Percentiles rank a stretch among this genome's conserved stretches.
phyloP scores from a whole-genome alignment of 176 grass and related monocot genomes.

The Otatea glauca region DNA sequence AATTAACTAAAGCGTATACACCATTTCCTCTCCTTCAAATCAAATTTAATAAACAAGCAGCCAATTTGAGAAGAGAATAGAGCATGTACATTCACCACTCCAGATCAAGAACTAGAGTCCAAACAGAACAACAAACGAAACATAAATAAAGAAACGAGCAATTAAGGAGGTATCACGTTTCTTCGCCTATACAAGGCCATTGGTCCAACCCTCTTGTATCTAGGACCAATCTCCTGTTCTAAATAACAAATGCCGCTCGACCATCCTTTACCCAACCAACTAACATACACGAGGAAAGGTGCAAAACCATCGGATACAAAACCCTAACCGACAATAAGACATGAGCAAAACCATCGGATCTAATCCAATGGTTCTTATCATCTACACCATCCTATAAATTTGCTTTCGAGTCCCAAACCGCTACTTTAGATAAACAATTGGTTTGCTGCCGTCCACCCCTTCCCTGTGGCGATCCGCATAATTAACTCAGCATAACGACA shows the following conservation, averaged over 20 bases:
- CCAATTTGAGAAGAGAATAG: not conserved
- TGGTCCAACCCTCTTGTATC: not conserved
- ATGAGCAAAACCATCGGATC: not conserved
- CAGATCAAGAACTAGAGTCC: not conserved
- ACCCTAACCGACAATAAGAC: not conserved
- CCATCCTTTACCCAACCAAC: not conserved
- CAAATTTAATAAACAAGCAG: not conserved
- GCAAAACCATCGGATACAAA: not conserved
- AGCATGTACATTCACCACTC: not conserved
- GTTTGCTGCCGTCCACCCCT: accelerated
- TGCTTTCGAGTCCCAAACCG: not conserved
- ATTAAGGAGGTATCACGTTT: not conserved
- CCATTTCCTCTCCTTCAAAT: not conserved
- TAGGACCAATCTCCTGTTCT: not conserved
- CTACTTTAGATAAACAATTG: not conserved
- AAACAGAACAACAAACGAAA: not conserved
- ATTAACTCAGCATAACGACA: too few species aligned
- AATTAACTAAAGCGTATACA: not conserved
- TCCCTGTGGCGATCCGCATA: too few species aligned
- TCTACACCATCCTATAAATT: not conserved
- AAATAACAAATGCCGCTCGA: not conserved
- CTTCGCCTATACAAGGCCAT: not conserved
- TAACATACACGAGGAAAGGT: not conserved
- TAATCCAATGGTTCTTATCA: not conserved
- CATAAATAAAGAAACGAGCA: not conserved